Evolutionary conservation across 805 yeast genomes (phyloP).

Genomic region (Candida chauliodis): DNA sequence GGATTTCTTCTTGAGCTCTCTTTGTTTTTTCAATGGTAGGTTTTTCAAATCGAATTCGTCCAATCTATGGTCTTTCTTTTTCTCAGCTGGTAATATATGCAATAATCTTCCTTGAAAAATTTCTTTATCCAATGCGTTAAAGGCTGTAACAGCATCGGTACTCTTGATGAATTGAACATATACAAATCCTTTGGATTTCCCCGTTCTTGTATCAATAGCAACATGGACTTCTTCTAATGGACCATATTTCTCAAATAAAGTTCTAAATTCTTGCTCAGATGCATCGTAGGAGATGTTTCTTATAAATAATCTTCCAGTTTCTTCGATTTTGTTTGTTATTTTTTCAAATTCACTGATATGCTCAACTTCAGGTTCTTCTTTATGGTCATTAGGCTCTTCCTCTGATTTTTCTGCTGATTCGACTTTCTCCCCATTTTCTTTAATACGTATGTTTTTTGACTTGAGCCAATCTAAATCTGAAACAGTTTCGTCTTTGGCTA

Average conservation of each 20-base stretch:
- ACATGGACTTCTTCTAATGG: constrained; percentile 82
- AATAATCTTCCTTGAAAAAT: constrained; percentile 91
- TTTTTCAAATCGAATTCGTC: constrained; percentile 91
- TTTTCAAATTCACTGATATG: constrained; percentile 36
- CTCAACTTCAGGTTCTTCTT: constrained; percentile 8
- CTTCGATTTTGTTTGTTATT: constrained; percentile 47
- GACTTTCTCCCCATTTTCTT: constrained; percentile 26
- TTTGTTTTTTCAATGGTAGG: constrained; percentile 88
- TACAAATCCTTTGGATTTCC: constrained; percentile 89
- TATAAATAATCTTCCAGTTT: constrained; percentile 80
- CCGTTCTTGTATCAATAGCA: constrained; percentile 87
- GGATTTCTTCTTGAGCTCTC: constrained; percentile 75
- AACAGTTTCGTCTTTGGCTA: constrained; percentile 46
- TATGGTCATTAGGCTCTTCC: constrained; percentile 12
- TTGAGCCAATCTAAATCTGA: constrained; percentile 88
- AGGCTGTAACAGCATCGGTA: constrained; percentile 76
- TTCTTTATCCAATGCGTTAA: constrained; percentile 70
- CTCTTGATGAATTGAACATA: constrained; percentile 70
- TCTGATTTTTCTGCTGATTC: constrained; percentile 14
- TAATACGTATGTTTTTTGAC: constrained; percentile 67
- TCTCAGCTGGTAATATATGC: constrained; percentile 84
- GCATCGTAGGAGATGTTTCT: constrained; percentile 82
- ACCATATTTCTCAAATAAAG: constrained; percentile 67
- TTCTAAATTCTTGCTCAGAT: constrained; percentile 71
- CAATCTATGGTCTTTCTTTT: constrained; percentile 73